These are phyloP conservation scores for Apiospora arundinis DNA, from an alignment of 2,329 filamentous ascomycete genomes.

Conservation along the genomic window DNA sequence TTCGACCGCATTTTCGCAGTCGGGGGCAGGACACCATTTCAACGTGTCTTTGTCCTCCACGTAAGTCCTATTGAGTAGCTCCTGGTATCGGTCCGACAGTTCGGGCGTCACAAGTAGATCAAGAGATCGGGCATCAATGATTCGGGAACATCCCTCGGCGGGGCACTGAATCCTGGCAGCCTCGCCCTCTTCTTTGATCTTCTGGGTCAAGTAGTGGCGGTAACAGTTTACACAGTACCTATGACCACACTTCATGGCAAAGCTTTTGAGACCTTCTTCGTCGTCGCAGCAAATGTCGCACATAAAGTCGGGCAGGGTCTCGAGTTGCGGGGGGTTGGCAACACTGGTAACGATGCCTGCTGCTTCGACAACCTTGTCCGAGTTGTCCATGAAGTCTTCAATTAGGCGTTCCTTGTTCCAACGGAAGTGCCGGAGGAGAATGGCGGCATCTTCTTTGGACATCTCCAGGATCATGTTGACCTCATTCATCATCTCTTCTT, in stretches of 20 bases:
- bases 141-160: slow-evolving; percentile 82
- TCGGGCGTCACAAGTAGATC: slow-evolving; percentile 73
- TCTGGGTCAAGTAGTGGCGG: slow-evolving; percentile 86
- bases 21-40: slow-evolving; percentile 98
- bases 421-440: slow-evolving; percentile 84
- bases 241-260: slow-evolving; percentile 94
- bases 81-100: slow-evolving; percentile 72
- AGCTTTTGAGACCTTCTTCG: slow-evolving; percentile 75
- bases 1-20: slow-evolving; percentile 92
- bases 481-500: slow-evolving; percentile 85
- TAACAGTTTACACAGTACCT: slow-evolving; percentile 95
- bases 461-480: slow-evolving; percentile 92
- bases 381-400: slow-evolving; percentile 93
- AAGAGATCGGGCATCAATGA: slow-evolving; percentile 89
- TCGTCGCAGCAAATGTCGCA: slow-evolving; percentile 99
- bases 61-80: slow-evolving; percentile 89
- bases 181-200: slow-evolving; percentile 95
- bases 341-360: slow-evolving; percentile 78
- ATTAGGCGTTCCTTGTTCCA: slow-evolving; percentile 98
- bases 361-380: slow-evolving; percentile 79
- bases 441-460: slow-evolving; percentile 86
- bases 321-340: slow-evolving; percentile 68
- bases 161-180: slow-evolving; percentile 95
- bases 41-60: slow-evolving; percentile 96
- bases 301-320: slow-evolving; percentile 76